phyloP scores from a whole-genome alignment of 2,329 filamentous ascomycete species.

The Stagonosporopsis rhizophila region DNA sequence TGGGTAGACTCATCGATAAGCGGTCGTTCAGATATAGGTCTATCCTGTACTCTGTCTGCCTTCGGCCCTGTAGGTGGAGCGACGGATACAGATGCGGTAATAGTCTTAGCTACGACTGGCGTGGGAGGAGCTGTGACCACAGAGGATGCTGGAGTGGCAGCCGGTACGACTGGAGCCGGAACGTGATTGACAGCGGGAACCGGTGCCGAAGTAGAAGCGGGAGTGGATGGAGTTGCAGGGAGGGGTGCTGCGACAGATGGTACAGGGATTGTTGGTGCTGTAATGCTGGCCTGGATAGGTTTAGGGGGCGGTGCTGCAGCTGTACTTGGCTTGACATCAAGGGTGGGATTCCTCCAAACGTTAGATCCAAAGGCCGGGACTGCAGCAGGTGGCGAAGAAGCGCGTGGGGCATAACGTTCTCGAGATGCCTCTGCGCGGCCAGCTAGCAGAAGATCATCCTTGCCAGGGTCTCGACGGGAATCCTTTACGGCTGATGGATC shows the following conservation, averaged over 20 bases:
- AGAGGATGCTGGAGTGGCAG: constrained; percentile 22
- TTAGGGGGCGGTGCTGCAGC: constrained; percentile 38
- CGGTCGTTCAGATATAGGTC: constrained; percentile 36
- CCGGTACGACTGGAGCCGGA: neutral
- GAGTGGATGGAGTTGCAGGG: constrained; percentile 5
- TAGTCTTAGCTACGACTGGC: constrained; percentile 29
- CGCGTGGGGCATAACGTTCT: constrained; percentile 56
- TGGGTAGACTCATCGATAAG: constrained; percentile 27
- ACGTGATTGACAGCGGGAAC: constrained; percentile 29
- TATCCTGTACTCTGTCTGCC: constrained; percentile 45
- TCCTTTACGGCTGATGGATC: constrained; percentile 45
- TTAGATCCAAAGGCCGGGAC: constrained; percentile 63
- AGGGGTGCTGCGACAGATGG: constrained; percentile 29
- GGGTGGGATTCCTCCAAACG: constrained; percentile 52
- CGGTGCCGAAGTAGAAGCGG: constrained; percentile 35
- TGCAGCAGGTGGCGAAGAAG: constrained; percentile 61
- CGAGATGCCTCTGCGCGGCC: constrained; percentile 55
- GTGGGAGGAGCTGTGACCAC: constrained; percentile 33
- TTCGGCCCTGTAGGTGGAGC: constrained; percentile 52
- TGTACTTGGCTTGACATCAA: constrained; percentile 42
- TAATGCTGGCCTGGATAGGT: constrained; percentile 28
- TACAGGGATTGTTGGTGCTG: constrained; percentile 25
- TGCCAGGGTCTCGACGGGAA: constrained; percentile 50
- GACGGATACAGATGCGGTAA: constrained; percentile 18
- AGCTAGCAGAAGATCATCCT: constrained; percentile 54